phyloP scores from a whole-genome alignment of 2,329 filamentous ascomycete genomes.

The Paramyrothecium sp. region DNA sequence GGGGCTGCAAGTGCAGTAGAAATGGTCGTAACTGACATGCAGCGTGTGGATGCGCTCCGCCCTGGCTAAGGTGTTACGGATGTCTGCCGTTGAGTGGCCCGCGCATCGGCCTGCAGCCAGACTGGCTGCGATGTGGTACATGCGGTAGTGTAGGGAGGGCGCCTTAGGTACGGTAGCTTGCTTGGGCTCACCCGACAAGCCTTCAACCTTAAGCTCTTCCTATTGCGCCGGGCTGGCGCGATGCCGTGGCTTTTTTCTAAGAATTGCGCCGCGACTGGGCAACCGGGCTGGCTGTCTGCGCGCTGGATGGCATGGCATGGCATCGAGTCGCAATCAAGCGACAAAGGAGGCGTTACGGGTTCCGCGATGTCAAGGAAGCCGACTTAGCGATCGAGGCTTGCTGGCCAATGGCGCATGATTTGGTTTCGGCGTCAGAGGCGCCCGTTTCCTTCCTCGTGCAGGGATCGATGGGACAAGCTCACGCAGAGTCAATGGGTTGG shows the following conservation, averaged over 20 bases:
- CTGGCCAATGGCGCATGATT: constrained; percentile 13
- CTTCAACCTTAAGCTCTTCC: too few relatives aligned
- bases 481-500: constrained; percentile 6
- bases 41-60: constrained; percentile 5
- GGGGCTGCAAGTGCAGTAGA: not conserved
- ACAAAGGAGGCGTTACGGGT: not conserved
- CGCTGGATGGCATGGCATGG: too few relatives aligned
- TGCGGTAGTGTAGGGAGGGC: too few relatives aligned
- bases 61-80: constrained; percentile 3
- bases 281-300: too few relatives aligned
- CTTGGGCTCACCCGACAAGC: not conserved
- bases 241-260: too few relatives aligned
- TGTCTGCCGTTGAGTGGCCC: constrained; percentile 7
- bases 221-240: too few relatives aligned
- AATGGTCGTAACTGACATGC: constrained; percentile 14
- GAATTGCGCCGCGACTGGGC: too few relatives aligned
- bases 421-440: constrained; percentile 8
- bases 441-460: constrained; percentile 14
- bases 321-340: not conserved
- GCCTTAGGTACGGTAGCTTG: not conserved
- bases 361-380: not conserved
- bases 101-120: constrained; percentile 10
- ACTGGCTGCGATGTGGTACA: constrained; percentile 1
- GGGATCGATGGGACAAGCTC: constrained; percentile 16
- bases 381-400: not conserved